These are phyloP conservation scores for Penicillium sp. DNA, from an alignment of 2,329 filamentous ascomycete species.

Conservation along the genomic window DNA sequence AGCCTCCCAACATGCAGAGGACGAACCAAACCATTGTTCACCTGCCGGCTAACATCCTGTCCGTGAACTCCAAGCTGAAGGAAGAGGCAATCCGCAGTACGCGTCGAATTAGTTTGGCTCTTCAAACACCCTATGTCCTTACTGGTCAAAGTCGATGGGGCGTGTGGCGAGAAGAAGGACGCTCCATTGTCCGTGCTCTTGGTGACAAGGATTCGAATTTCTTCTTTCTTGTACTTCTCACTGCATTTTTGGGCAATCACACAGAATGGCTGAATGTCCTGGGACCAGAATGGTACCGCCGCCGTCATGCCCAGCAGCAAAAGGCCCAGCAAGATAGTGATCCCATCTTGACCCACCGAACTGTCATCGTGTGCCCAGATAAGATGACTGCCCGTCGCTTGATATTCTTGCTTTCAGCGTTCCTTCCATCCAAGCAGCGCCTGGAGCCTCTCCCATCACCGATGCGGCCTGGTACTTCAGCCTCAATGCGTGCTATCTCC, in stretches of 20 bases:
- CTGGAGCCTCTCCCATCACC: conserved; percentile 42
- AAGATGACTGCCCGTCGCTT: conserved; percentile 62
- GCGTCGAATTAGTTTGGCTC: conserved; percentile 55
- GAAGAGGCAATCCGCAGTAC: conserved; percentile 51
- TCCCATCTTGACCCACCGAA: conserved; percentile 54
- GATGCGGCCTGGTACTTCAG: conserved; percentile 43
- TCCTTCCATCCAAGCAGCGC: conserved; percentile 54
- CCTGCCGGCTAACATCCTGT: conserved; percentile 52
- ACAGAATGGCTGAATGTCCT: conserved; percentile 61
- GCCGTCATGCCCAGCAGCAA: conserved; percentile 55
- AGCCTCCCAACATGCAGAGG: conserved; percentile 51
- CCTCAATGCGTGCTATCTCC: conserved; percentile 53
- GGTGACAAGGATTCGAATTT: conserved; percentile 60
- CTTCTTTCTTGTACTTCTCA: conserved; percentile 61
- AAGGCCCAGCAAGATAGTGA: conserved; percentile 51
- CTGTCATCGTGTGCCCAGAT: conserved; percentile 59
- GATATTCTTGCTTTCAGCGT: conserved; percentile 61
- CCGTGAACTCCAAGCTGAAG: conserved; percentile 48
- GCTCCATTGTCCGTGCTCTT: conserved; percentile 58
- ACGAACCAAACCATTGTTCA: conserved; percentile 53
- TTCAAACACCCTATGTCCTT: conserved; percentile 59
- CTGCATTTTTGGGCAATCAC: conserved; percentile 61
- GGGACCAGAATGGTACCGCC: conserved; percentile 57
- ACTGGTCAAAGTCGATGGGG: conserved; percentile 63
- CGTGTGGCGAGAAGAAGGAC: conserved; percentile 62